These are phyloP conservation scores for Anthostomella pinea DNA, from an alignment of 2,329 filamentous ascomycete species.

Conservation along the genomic window DNA sequence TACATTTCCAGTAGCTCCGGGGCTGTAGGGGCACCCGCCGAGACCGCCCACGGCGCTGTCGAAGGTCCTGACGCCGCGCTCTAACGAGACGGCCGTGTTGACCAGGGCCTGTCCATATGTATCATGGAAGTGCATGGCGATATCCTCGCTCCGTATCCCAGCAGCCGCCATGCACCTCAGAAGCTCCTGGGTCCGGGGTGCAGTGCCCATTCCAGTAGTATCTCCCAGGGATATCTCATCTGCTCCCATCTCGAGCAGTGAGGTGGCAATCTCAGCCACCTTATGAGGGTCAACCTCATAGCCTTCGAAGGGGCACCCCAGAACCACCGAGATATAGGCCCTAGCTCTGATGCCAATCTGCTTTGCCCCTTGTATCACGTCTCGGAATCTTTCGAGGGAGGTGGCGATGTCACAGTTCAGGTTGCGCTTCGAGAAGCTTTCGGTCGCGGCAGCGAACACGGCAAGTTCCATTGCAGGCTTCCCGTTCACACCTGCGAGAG, in stretches of 20 bases:
- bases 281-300: conserved; percentile 60
- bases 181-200: conserved; percentile 38
- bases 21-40: conserved; percentile 66
- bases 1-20: conserved; percentile 67
- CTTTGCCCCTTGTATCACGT: conserved; percentile 68
- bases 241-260: conserved; percentile 78
- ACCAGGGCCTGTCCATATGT: conserved; percentile 68
- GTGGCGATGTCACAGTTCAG: conserved; percentile 77
- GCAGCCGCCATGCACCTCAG: conserved; percentile 48
- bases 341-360: conserved; percentile 64
- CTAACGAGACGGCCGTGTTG: conserved; percentile 62
- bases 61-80: conserved; percentile 62
- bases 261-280: conserved; percentile 65
- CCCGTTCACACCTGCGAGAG: conserved; percentile 35
- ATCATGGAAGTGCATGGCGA: conserved; percentile 71
- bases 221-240: conserved; percentile 90
- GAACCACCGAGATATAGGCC: conserved; percentile 76
- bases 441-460: conserved; percentile 79
- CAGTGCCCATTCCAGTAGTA: conserved; percentile 84
- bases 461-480: conserved; percentile 65
- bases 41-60: conserved; percentile 65
- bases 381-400: conserved; percentile 66
- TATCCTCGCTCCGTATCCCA: conserved; percentile 50
- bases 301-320: conserved; percentile 76
- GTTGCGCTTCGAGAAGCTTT: conserved; percentile 77